Evolutionary conservation across 2,329 filamentous ascomycete species (phyloP), one percentile per base, ranked within the genome.

Genomic region (Trichoderma atroviride): DNA sequence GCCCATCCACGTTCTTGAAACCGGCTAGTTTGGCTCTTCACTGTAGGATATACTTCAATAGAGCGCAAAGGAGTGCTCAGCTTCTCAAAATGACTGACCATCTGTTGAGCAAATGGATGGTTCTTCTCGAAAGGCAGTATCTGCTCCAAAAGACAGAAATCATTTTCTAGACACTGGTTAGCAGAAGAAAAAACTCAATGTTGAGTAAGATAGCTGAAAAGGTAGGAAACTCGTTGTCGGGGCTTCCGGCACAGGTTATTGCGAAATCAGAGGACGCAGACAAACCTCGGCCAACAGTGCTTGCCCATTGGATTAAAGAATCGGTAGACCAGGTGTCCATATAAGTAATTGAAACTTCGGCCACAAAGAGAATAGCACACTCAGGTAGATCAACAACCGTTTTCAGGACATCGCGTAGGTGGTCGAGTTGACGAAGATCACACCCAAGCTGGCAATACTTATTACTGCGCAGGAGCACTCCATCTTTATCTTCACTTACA

Each of bases 291-390:
- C 88, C 86, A 61, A 96, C 83, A 13, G 82, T 87, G 67, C 88
- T 88, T n/a, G 92, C 90, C 93, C 93, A 97, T 62, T 84, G 78
- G 35, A 97, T 89, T 10, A 97, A 83, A 19, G 86, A 83, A 81
- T 97, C 90, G 6, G 93, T 89, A 52, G 88, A 89, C 27, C 86
- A 78, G 2, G 88, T 87, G 68, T 93, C 89, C 92, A 97, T 96
- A 75, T 97, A 97, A 0, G 93, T 96, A 52, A 97, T 88, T 4
- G 94, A 96, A 16, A 97, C 94, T 79, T 98, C 95, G 0, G 94
- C 94, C 31, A 94, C 86, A 74, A 96, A 97, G 29, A 97, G 82
- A 2, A 97, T 86, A 3, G 86, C 83, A 70, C 87, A 88, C 9
- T 87, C 81, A 1, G 84, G 77, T 19, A 90, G 77, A 50, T 90